These are phyloP conservation scores for Fusarium annulatum DNA, from an alignment of 2,329 filamentous ascomycete genomes.

Conservation along the genomic window DNA sequence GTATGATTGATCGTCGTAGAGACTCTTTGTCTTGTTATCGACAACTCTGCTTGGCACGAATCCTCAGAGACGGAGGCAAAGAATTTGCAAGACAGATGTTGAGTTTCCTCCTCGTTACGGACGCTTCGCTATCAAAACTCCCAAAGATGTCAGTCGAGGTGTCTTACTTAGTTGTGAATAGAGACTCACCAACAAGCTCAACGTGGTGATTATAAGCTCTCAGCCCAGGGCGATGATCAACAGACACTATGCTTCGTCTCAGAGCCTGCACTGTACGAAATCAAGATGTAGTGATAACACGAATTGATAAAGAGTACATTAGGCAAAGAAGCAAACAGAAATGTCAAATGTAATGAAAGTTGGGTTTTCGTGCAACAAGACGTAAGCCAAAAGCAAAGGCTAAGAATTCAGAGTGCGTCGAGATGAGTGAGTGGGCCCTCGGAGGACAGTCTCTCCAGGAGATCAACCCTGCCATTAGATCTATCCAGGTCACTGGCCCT, in stretches of 20 bases:
- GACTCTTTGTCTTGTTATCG: fast-evolving
- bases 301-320: fast-evolving
- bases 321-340: fast-evolving
- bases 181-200: background rate
- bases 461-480: background rate
- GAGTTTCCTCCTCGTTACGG: fast-evolving
- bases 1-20: fast-evolving
- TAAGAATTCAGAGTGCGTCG: background rate
- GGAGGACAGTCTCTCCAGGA: background rate
- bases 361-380: background rate
- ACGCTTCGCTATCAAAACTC: fast-evolving
- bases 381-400: background rate
- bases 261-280: fast-evolving
- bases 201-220: background rate
- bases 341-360: fast-evolving
- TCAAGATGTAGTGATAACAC: fast-evolving
- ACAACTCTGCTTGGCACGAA: fast-evolving
- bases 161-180: fast-evolving
- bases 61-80: background rate
- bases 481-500: no score
- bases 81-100: fast-evolving
- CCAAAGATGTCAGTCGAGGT: fast-evolving
- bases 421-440: background rate
- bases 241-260: background rate
- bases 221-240: background rate